Conservation (phyloP, 163 green algal species). For the Dunaliella salina region DNA sequence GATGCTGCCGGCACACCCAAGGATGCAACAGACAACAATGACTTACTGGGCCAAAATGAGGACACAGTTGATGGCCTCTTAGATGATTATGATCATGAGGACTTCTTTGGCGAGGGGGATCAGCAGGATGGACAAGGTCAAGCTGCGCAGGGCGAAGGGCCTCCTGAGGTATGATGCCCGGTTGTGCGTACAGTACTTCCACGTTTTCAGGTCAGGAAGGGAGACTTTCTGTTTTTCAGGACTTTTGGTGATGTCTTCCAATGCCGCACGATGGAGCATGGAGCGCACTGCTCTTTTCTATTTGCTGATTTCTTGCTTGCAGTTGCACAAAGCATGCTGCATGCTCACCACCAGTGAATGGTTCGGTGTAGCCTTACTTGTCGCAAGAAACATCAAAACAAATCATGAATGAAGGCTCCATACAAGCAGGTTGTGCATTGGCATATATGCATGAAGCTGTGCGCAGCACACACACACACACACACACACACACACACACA, state of each 20-base stretch:
- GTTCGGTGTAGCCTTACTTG: too few species aligned
- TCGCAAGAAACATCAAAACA: too few species aligned
- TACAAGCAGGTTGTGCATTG: not conserved
- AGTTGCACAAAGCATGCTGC: not conserved
- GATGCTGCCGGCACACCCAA: not conserved
- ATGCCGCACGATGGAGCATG: too few species aligned
- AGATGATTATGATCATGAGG: not conserved
- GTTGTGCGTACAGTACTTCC: not conserved
- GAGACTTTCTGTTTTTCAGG: not conserved
- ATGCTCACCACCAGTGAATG: too few species aligned
- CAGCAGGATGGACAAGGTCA: not conserved
- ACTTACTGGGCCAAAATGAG: not conserved
- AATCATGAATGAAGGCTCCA: not conserved
- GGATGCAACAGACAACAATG: not conserved
- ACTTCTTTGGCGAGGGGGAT: not conserved
- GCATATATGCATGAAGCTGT: not conserved
- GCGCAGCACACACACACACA: not conserved
- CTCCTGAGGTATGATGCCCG: not conserved
- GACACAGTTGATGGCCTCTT: not conserved
- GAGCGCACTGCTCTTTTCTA: too few species aligned
- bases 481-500: not conserved
- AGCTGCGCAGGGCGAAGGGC: not conserved
- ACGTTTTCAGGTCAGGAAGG: not conserved
- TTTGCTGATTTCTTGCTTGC: not conserved
- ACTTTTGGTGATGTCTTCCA: not conserved